phyloP scores from a whole-genome alignment of 1,139 yeast species.

The Pneumocystis oryctolagi region DNA sequence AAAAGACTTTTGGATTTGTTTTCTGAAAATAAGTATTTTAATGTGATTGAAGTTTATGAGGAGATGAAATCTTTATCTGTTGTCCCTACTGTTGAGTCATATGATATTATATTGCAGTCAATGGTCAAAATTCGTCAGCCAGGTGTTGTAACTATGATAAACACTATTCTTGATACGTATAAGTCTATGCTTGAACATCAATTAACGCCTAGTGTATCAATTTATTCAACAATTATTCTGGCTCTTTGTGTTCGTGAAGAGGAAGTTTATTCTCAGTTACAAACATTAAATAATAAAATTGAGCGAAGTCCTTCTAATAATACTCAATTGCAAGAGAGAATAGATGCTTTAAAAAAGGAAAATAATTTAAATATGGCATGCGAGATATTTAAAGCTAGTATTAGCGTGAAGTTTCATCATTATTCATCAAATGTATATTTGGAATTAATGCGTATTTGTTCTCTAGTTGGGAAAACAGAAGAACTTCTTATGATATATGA shows the following conservation, averaged over 20 bases:
- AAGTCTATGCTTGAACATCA: conserved; percentile 19
- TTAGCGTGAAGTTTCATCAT: conserved; percentile 3
- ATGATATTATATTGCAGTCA: not conserved
- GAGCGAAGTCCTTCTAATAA: conserved; percentile 2
- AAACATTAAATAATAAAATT: conserved; percentile 15
- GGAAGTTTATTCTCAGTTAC: conserved; percentile 12
- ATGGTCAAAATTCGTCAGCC: not conserved
- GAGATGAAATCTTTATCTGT: not conserved
- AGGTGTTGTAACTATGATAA: not conserved
- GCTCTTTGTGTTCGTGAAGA: conserved; percentile 7
- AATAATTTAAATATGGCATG: not conserved
- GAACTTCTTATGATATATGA: not conserved
- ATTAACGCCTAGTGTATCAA: conserved; percentile 11
- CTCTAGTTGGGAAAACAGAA: conserved; percentile 2
- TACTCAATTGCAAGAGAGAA: not conserved
- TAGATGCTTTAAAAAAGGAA: not conserved
- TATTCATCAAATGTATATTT: conserved; percentile 6
- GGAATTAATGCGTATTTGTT: conserved; percentile 6
- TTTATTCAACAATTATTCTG: conserved; percentile 9
- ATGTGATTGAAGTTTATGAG: not conserved
- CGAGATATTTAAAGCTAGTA: conserved; percentile 1
- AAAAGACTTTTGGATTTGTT: not conserved
- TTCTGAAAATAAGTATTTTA: not conserved
- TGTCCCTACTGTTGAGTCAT: not conserved
- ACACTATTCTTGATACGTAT: conserved; percentile 20